Evolutionary conservation across 331 rosid genomes (phyloP).

Genomic region (Quercus lobata): DNA sequence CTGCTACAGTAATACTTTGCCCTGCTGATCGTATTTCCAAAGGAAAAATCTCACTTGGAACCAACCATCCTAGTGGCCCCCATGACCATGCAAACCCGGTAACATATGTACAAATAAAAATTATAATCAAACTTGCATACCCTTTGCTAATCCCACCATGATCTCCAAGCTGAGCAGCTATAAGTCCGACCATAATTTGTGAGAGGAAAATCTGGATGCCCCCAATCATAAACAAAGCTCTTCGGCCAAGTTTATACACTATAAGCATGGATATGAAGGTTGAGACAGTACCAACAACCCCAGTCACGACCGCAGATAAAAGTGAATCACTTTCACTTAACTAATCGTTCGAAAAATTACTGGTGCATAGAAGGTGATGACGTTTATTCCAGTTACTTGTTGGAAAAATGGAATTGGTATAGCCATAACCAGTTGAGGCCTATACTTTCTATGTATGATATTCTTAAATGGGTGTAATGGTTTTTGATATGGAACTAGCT

Average conservation of each 20-base stretch:
- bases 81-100: conserved; percentile 65
- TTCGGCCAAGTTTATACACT: conserved; percentile 65
- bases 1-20: conserved; percentile 46
- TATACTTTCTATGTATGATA: conserved; percentile 38
- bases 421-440: conserved; percentile 78
- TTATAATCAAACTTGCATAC: conserved; percentile 42
- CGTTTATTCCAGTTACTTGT: conserved; percentile 75
- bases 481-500: conserved; percentile 40
- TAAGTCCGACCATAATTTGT: conserved; percentile 34
- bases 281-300: conserved; percentile 41
- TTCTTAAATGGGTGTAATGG: conserved; percentile 31
- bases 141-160: conserved; percentile 52
- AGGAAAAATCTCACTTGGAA: conserved; percentile 58
- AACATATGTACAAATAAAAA: conserved; percentile 39
- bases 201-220: conserved; percentile 64
- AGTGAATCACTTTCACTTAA: conserved; percentile 65
- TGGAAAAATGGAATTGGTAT: conserved; percentile 70
- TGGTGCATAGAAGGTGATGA: conserved; percentile 66
- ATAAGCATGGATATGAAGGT: conserved; percentile 65
- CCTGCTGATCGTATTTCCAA: conserved; percentile 46
- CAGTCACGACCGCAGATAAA: conserved; percentile 52
- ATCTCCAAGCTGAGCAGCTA: conserved; percentile 49
- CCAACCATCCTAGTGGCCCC: conserved; percentile 59
- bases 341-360: conserved; percentile 61
- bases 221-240: conserved; percentile 54